A percentile compares a stretch with the other conserved stretches of the same genome.
phyloP scores from a whole-genome alignment of 164 flowering plant species.

The Tetracentron sinense region DNA sequence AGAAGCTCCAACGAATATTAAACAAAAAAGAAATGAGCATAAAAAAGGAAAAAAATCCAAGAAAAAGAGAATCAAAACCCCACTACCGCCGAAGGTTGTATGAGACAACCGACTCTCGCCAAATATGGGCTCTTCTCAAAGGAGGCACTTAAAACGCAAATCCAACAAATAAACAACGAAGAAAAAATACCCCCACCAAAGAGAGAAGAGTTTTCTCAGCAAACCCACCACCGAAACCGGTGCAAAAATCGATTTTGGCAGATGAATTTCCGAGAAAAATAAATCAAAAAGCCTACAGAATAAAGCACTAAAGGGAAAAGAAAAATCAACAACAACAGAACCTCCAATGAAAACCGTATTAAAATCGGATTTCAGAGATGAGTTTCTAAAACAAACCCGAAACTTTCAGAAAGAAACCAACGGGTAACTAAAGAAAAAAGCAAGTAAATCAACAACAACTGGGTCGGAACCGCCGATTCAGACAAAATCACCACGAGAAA shows the following conservation, averaged over 20 bases:
- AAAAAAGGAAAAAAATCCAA: too few species aligned
- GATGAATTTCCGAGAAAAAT: neutral
- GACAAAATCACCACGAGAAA: slow-evolving; percentile 1
- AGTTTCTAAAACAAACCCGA: neutral
- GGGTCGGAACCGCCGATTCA: neutral
- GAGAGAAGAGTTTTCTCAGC: neutral
- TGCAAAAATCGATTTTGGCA: neutral
- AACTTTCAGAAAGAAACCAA: neutral
- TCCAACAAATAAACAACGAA: too few species aligned
- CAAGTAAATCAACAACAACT: neutral
- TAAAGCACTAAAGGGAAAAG: neutral
- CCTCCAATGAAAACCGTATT: neutral
- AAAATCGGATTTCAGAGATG: neutral
- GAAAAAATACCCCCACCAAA: neutral
- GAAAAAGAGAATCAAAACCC: too few species aligned
- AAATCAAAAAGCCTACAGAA: neutral
- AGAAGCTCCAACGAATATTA: too few species aligned
- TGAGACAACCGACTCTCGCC: too few species aligned
- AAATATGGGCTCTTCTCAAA: too few species aligned
- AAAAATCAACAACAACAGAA: neutral
- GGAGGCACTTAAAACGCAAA: too few species aligned
- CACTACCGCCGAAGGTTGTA: too few species aligned
- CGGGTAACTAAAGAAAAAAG: neutral
- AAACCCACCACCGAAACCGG: slow-evolving; percentile 3
- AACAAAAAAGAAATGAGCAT: too few species aligned